Conservation (phyloP, 148 eudicot species). For the Gaultheria prostrata region DNA sequence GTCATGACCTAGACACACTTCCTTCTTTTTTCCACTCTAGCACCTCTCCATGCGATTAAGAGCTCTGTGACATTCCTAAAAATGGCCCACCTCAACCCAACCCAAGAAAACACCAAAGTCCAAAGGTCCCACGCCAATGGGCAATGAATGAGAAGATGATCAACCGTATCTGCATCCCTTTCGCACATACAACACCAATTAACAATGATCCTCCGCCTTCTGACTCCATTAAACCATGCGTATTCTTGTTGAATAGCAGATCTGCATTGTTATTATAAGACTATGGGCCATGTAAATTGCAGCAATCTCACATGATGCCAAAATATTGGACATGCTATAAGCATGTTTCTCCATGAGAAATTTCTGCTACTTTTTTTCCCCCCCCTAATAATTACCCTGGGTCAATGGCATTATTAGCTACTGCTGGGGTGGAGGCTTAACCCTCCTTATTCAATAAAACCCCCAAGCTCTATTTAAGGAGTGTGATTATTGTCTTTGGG, state of each 20-base stretch:
- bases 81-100: no score
- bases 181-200: no score
- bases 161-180: no score
- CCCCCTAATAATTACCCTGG: neutral
- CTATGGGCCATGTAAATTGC: neutral
- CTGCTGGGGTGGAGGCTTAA: neutral
- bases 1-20: no score
- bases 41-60: no score
- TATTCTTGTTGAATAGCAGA: neutral
- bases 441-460: neutral
- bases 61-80: no score
- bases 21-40: no score
- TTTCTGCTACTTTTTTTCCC: neutral
- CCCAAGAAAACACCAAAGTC: no score
- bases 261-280: neutral
- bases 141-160: no score
- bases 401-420: neutral
- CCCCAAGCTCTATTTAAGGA: neutral
- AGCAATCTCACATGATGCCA: constrained; percentile 3
- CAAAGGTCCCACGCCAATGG: no score
- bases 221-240: neutral
- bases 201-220: neutral
- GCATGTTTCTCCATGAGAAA: neutral
- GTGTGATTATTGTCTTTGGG: neutral
- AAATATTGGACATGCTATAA: neutral